phyloP scores from a whole-genome alignment of 2,329 filamentous ascomycete genomes.

The Fusarium cicatricum region DNA sequence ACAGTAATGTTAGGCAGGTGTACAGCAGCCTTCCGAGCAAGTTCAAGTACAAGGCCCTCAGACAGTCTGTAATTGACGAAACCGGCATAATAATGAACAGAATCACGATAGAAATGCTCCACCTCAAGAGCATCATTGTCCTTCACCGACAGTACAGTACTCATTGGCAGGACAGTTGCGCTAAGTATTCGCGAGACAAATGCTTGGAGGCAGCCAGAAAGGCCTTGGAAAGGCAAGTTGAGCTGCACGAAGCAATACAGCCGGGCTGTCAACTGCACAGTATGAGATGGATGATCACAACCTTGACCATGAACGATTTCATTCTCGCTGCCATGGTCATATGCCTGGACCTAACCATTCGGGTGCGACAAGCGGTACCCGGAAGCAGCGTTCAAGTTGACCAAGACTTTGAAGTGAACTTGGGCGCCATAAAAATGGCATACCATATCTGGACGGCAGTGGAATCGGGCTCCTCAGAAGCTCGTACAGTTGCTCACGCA shows the following conservation, averaged over 20 bases:
- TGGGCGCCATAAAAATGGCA: constrained; percentile 23
- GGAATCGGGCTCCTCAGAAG: constrained; percentile 22
- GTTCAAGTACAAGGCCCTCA: constrained; percentile 38
- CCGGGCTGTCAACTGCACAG: constrained; percentile 55
- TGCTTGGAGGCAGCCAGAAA: constrained; percentile 41
- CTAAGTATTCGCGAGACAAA: constrained; percentile 28
- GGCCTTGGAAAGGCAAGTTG: constrained; percentile 41
- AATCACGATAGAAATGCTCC: constrained; percentile 43
- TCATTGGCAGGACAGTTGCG: constrained; percentile 15
- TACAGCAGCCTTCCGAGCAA: constrained; percentile 38
- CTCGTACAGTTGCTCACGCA: constrained; percentile 31
- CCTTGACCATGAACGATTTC: constrained; percentile 58
- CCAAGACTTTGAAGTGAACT: neutral
- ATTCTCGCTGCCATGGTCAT: constrained; percentile 61
- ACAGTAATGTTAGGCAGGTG: constrained; percentile 23
- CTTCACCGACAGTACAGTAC: constrained; percentile 45
- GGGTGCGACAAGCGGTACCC: constrained; percentile 12
- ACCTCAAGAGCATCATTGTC: constrained; percentile 44
- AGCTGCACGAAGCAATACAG: constrained; percentile 45
- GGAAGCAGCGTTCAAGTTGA: rapidly evolving
- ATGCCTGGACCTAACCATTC: constrained; percentile 49
- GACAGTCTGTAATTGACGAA: constrained; percentile 41
- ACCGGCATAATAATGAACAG: constrained; percentile 39
- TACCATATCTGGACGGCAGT: constrained; percentile 34
- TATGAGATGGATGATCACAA: constrained; percentile 55